Conservation (phyloP, 208 protist species). For the Leishmania major region DNA sequence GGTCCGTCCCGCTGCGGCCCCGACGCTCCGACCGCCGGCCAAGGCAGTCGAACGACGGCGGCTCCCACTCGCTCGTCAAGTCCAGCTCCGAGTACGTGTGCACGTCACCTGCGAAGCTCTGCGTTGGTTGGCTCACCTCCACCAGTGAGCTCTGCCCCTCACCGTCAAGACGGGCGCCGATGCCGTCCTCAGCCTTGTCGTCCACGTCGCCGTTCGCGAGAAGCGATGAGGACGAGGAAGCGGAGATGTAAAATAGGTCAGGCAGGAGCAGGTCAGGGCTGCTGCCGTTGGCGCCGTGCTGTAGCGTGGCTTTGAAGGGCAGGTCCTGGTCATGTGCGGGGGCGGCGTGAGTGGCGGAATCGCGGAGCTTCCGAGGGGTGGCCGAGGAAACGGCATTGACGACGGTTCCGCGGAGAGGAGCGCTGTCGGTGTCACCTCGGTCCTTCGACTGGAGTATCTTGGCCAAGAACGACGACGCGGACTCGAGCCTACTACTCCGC, state of each 20-base stretch:
- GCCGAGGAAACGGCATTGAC: background rate
- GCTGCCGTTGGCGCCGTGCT: background rate
- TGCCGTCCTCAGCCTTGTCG: constrained; percentile 34
- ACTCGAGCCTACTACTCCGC: background rate
- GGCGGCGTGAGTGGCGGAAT: background rate
- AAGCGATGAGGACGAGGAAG: constrained; percentile 6
- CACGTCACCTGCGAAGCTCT: constrained; percentile 32
- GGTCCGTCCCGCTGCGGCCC: background rate
- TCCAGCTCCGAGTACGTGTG: constrained; percentile 52
- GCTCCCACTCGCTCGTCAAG: constrained; percentile 49
- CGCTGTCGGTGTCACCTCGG: background rate
- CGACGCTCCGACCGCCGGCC: constrained; percentile 2
- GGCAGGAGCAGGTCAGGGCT: constrained; percentile 2
- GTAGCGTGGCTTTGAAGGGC: background rate
- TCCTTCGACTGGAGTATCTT: too few relatives aligned
- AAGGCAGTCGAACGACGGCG: constrained; percentile 37
- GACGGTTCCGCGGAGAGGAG: background rate
- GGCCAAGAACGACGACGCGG: background rate
- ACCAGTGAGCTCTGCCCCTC: constrained; percentile 39
- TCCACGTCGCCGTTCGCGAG: constrained; percentile 34
- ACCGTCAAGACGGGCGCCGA: constrained; percentile 7
- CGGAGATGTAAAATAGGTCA: constrained; percentile 25
- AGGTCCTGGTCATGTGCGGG: background rate
- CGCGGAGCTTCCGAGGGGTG: background rate
- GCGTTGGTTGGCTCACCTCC: constrained; percentile 72